Base-by-base conservation (phyloP, 129 eudicot genomes). In the Helichrysum umbraculigerum region DNA sequence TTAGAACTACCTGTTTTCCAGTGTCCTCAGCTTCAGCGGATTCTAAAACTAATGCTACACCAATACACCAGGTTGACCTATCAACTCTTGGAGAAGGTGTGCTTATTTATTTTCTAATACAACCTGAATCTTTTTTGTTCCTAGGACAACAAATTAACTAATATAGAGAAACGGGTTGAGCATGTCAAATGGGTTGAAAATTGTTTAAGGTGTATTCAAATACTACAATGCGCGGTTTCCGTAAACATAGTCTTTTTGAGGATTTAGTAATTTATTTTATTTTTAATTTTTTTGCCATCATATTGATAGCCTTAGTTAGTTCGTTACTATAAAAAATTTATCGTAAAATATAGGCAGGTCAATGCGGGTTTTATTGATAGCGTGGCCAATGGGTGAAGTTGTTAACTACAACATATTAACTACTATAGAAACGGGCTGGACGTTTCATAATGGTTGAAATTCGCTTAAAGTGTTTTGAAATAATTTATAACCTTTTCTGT, bases 1-100 rank as follows among this genome's bases (percentile, higher is more conserved):
- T 94, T 60, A 78, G 98, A 71, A 32, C 96, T 6, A 89, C 97
- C 37, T 91, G 97, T 60, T 91, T 94, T 80, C 91, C 93, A n/a
- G 83, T 83, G 71, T 58, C 44, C 15, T 71, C 87, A 0, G 17
- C 60, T 32, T 56, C 88, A 71, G 54, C 85, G 73, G 79, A 72
- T 76, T 79, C 86, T 50, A 82, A 83, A 80, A 76, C 91, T 70
- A 72, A 47, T 70, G 77, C 91, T 70, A 91, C 96, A 32, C 83
- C 89, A 60, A 84, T 94, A 76, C 85, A 81, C 34, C 88, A 85
- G 77, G 92, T 94, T 86, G 98, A 94, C 79, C 82, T 91, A 68
- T 88, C 98, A 84, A 86, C 79, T 20, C 76, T 94, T 69, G 77
- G 56, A 39, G 93, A 87, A 94, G 98, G 98, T 93, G 59, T 90